Evolutionary conservation across 1,284 basidiomycete species (phyloP).

Genomic region (Ceratorhiza oryzae-sativae): DNA sequence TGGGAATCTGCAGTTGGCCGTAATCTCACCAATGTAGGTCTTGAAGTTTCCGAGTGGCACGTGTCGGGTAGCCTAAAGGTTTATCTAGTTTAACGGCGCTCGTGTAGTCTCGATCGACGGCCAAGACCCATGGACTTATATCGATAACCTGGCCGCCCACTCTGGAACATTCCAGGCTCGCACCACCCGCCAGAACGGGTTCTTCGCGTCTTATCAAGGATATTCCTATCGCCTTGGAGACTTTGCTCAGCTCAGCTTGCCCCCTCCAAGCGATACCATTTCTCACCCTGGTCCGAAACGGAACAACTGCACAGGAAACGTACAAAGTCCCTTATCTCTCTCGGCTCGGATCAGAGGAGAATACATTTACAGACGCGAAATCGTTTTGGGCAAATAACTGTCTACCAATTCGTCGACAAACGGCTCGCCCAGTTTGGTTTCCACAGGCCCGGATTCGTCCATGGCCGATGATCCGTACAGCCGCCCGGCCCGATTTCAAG

Average conservation of each 20-base stretch:
- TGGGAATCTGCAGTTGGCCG: slow-evolving; percentile 60
- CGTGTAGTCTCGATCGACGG: slow-evolving; percentile 63
- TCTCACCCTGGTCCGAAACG: slow-evolving; percentile 59
- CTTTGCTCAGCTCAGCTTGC: slow-evolving; percentile 65
- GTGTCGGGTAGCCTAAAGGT: background rate
- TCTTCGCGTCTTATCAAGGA: slow-evolving; percentile 55
- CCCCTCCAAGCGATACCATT: slow-evolving; percentile 59
- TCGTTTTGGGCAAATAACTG: slow-evolving; percentile 64
- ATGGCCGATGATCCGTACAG: slow-evolving; percentile 17
- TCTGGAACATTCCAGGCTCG: slow-evolving; percentile 56
- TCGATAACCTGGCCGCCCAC: slow-evolving; percentile 60
- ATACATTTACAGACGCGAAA: slow-evolving; percentile 59
- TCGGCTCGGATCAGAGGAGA: slow-evolving; percentile 55
- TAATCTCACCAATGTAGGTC: slow-evolving; percentile 53
- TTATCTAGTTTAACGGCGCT: slow-evolving; percentile 59
- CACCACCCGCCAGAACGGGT: slow-evolving; percentile 60
- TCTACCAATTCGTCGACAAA: slow-evolving; percentile 60
- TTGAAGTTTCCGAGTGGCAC: background rate
- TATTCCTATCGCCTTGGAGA: slow-evolving; percentile 68
- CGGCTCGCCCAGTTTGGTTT: slow-evolving; percentile 51
- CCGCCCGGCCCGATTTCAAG: slow-evolving; percentile 52
- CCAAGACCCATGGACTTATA: slow-evolving; percentile 60
- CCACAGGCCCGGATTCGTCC: background rate
- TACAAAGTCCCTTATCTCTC: slow-evolving; percentile 65
- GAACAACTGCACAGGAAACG: slow-evolving; percentile 53